Evolutionary conservation across 768 basidiomycete species (phyloP).

Genomic region (Russula foetens): DNA sequence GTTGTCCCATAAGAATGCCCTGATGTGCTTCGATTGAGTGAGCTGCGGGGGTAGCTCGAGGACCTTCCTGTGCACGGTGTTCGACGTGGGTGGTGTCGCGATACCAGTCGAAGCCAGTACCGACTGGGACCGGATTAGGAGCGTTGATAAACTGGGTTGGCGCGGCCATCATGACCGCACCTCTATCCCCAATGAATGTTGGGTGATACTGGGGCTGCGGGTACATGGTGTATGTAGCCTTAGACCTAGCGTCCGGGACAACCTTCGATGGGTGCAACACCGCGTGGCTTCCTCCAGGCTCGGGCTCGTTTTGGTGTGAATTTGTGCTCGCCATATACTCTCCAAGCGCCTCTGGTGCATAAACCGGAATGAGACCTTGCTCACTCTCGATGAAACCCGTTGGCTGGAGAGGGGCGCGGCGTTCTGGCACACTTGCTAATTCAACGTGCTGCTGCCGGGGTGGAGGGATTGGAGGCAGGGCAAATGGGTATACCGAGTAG

Average conservation of each 20-base stretch:
- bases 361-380: conserved; percentile 62
- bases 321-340: conserved; percentile 47
- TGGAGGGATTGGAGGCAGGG: conserved; percentile 2
- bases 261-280: conserved; percentile 10
- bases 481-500: conserved; percentile 7
- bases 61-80: background rate
- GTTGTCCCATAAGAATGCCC: background rate
- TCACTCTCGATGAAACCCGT: conserved; percentile 68
- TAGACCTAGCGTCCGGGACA: background rate
- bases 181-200: background rate
- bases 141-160: background rate
- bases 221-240: conserved; percentile 2
- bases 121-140: background rate
- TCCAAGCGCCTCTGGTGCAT: conserved; percentile 56
- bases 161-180: background rate
- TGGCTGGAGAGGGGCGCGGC: conserved; percentile 44
- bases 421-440: background rate
- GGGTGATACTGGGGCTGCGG: conserved; percentile 9
- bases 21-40: background rate
- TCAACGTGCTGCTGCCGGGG: conserved; percentile 6
- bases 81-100: background rate
- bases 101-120: conserved; percentile 11
- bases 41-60: background rate
- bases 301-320: conserved; percentile 28
- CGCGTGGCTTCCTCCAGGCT: conserved; percentile 11